Evolutionary conservation across 352 stramenopile genomes (phyloP).

Genomic region (Blastocystis sp.): DNA sequence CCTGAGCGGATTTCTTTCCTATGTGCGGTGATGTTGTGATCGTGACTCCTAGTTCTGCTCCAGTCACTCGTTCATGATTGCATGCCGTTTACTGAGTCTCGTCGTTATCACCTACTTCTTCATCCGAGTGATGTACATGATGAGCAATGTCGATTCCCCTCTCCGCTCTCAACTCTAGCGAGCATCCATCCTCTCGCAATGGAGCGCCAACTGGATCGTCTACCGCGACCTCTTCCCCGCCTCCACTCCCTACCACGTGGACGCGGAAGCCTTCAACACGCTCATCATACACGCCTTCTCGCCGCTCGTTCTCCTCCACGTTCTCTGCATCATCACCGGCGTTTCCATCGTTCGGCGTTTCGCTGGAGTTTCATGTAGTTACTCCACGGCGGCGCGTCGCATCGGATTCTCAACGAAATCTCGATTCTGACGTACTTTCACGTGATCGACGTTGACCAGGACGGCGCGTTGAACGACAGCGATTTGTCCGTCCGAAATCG

Average conservation of each 20-base stretch:
- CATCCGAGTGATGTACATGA: neutral
- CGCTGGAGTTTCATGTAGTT: neutral
- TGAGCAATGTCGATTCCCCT: neutral
- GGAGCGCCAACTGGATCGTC: slow-evolving; percentile 7
- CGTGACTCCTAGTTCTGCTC: neutral
- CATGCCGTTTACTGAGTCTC: neutral
- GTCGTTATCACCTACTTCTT: neutral
- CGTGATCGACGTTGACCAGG: slow-evolving; percentile 12
- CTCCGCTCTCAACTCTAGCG: neutral
- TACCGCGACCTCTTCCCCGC: neutral
- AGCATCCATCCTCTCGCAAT: neutral
- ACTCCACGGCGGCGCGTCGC: neutral
- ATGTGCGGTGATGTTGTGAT: neutral
- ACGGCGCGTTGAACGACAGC: neutral
- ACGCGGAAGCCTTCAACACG: neutral
- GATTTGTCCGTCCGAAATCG: neutral
- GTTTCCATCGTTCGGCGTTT: neutral
- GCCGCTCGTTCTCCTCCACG: neutral
- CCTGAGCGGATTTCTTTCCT: neutral
- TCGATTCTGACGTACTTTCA: slow-evolving; percentile 36
- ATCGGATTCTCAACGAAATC: slow-evolving; percentile 9
- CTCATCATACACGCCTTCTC: neutral
- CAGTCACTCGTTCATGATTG: neutral
- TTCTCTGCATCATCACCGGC: neutral
- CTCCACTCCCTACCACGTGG: neutral